Base-by-base conservation (phyloP, 139 green algal species). In the Nannochloris sp. region DNA sequence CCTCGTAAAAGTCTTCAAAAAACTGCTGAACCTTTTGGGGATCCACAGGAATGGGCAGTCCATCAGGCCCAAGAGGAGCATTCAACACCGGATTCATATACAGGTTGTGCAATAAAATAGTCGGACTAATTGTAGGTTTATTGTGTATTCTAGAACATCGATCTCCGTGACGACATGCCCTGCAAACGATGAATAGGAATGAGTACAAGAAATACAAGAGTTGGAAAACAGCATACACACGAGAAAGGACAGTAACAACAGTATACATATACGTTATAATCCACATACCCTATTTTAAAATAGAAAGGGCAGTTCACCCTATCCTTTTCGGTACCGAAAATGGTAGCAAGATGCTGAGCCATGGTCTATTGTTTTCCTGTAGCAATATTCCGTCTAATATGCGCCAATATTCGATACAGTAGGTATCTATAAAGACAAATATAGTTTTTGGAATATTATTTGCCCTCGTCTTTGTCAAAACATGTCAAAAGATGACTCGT, bases 301-400 rank as follows among this genome's bases (percentile, higher is more conserved):
- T 97, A 72, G 31, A 73, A 77, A 16, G 71, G 71, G 60, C 71
- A 78, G 60, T 87, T 70, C 31, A 95, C 87, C 19, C 85, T 71
- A 29, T 94, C 87, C 81, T 98, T 97, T 69, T 99, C 93, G 10
- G 93, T 99, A 18, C 93, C 93, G 72, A 97, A 98, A 70, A 98
- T 97, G 49, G 75, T 90, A 1, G 93, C 93, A 11, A 99, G 64
- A 64, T 98, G 93, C 37, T 98, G 89, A 1, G 93, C 93, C 93
- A 99, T 98, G 27, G 36, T 27, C 7, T 40, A 40, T 40, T 40
- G 2, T 40, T 14, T 40, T 11, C 34, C 34, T 40, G 34, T 11
- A 11, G 34, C 34, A 40, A 2, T 40, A 40, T 40, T 40, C 34
- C 34, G 34, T 40, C 34, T 40, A 40, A 3, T 9, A 40, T 12